Base-by-base conservation (phyloP, 2,329 filamentous ascomycete species). In the Beauveria sp. region DNA sequence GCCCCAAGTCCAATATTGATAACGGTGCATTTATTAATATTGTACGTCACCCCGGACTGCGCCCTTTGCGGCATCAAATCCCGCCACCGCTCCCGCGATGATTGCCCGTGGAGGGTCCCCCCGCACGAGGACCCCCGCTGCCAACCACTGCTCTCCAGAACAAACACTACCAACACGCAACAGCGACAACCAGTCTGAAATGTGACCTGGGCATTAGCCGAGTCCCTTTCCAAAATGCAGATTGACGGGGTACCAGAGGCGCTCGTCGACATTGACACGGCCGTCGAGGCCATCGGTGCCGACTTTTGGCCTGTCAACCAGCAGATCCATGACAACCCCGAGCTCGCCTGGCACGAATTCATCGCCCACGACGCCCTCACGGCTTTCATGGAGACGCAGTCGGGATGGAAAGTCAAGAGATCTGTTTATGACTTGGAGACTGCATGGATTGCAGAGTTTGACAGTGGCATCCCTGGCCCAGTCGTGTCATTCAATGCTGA, bases 291-390 rank as follows among this genome's bases (percentile, higher is more conserved):
- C 28, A 60, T 64, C 38, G 49, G 55, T 38, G 63, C 63, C 20
- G 64, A 64, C 1, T 67, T 78, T 2, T 73, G 74, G 66, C 64
- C 67, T 9, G 67, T 79, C 51, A 77, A 73, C 63, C 71, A 73
- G 9, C 68, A 70, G 42, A 75, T 80, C n/a, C 77, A 79, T 66
- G 74, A 75, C 48, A 72, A 79, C 50, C 77, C 77, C 0, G 77
- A 80, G 65, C 67, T 77, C 5, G 73, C 71, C 5, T 79, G 74
- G 63, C 68, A 77, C 48, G 77, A 80, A 64, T 67, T 70, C 59
- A 74, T 74, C 22, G 77, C 78, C 0, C 77, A 80, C 61, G 69
- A 75, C 16, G 65, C 71, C 5, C 67, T 80, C 38, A 76, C 75
- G 0, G 67, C 67, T 8, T 79, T 73, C 53, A 66, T 78, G 63